phyloP scores from a whole-genome alignment of 202 grass and related monocot species.

The Miscanthus sacchariflorus region DNA sequence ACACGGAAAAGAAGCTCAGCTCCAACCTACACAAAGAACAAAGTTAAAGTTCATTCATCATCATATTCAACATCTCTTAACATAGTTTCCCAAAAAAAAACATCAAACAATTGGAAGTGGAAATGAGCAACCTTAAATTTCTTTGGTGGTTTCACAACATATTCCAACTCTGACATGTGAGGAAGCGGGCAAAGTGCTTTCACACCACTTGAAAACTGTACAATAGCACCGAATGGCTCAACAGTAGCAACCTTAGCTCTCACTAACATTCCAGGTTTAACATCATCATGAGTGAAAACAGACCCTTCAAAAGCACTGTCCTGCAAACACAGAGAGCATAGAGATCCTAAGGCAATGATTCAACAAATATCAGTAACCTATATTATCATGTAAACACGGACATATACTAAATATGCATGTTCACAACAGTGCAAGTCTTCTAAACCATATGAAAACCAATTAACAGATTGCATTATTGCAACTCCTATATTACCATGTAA shows the following conservation, averaged over 20 bases:
- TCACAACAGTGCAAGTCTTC: neutral
- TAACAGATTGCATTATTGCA: neutral
- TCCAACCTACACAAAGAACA: slow-evolving; percentile 69
- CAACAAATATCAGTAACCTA: slow-evolving; percentile 1
- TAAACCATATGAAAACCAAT: slow-evolving; percentile 6
- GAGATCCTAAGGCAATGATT: slow-evolving; percentile 13
- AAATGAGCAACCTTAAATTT: slow-evolving; percentile 80
- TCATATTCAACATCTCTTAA: slow-evolving; percentile 34
- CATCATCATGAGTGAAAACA: slow-evolving; percentile 99
- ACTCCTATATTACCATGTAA: neutral
- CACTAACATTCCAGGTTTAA: slow-evolving; percentile 94
- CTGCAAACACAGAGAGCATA: slow-evolving; percentile 51
- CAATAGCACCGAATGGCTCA: slow-evolving; percentile 73
- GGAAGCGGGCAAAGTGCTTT: slow-evolving; percentile 94
- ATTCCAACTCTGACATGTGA: slow-evolving; percentile 94
- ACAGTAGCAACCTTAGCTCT: slow-evolving; percentile 84
- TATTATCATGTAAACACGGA: slow-evolving; percentile 6
- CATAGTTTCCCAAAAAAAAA: neutral
- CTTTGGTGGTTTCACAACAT: slow-evolving; percentile 83
- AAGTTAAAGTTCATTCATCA: slow-evolving; percentile 12
- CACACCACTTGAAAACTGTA: slow-evolving; percentile 93
- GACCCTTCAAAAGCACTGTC: slow-evolving; percentile 97
- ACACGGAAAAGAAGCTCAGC: slow-evolving; percentile 90
- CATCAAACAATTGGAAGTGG: slow-evolving; percentile 16
- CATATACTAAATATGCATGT: neutral